A percentile compares a stretch with the other conserved stretches of the same genome.
Evolutionary conservation across 1,284 basidiomycete species (phyloP).

Genomic region (Ustilago crameri): DNA sequence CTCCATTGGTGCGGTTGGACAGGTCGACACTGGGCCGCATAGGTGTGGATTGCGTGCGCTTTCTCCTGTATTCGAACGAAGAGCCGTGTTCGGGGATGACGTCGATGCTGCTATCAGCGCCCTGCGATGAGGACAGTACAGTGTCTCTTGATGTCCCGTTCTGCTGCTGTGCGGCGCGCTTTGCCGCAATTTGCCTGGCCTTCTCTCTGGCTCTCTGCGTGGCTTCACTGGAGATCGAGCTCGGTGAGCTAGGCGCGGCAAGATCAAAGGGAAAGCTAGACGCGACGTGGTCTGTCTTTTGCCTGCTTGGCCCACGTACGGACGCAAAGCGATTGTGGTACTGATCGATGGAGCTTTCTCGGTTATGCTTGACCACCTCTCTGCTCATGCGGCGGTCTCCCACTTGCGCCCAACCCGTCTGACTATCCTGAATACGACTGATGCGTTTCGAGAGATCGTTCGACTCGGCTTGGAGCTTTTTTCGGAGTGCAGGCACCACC

Average conservation of each 20-base stretch:
- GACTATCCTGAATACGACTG: constrained; percentile 44
- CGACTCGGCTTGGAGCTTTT: constrained; percentile 50
- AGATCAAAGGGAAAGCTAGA: constrained; percentile 17
- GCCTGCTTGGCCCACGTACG: constrained; percentile 5
- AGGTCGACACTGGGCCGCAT: constrained; percentile 33
- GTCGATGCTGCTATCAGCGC: constrained; percentile 16
- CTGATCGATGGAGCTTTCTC: constrained; percentile 38
- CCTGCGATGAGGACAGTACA: no score
- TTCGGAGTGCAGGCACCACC: constrained; percentile 50
- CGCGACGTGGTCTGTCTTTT: not conserved
- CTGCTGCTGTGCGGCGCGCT: constrained; percentile 2
- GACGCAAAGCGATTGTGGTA: constrained; percentile 39
- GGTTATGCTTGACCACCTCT: constrained; percentile 27
- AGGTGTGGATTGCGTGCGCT: constrained; percentile 45
- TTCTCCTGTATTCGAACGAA: constrained; percentile 17
- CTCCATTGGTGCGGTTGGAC: not conserved
- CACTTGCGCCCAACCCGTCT: constrained; percentile 23
- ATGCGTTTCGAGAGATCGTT: constrained; percentile 39
- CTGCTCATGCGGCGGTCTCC: constrained; percentile 18
- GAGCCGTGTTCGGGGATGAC: constrained; percentile 7
- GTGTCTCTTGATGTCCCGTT: constrained; percentile 3
- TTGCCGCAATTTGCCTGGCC: constrained; percentile 33
- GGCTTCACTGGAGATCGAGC: constrained; percentile 14
- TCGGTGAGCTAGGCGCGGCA: not conserved
- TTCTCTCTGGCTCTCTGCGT: constrained; percentile 35